Percentiles rank a stretch among this genome's conserved stretches.
phyloP scores from a whole-genome alignment of 768 basidiomycete species.

The Collybia mongolica region DNA sequence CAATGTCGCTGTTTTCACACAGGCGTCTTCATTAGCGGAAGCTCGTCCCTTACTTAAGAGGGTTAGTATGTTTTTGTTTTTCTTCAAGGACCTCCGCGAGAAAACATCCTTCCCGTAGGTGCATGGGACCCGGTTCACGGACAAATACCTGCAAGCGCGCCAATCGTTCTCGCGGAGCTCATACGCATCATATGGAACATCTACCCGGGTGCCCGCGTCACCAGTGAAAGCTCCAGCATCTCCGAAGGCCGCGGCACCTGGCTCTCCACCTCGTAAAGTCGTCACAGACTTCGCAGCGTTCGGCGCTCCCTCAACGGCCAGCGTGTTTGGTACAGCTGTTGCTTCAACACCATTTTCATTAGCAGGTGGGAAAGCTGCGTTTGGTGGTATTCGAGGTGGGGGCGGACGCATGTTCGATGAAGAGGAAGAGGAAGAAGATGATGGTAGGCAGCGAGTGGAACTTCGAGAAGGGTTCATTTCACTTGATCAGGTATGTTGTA shows the following conservation, averaged over 20 bases:
- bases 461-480: slow-evolving; percentile 84
- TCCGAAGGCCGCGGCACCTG: slow-evolving; percentile 33
- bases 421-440: slow-evolving; percentile 76
- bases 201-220: slow-evolving; percentile 42
- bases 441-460: slow-evolving; percentile 70
- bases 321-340: slow-evolving; percentile 84
- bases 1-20: slow-evolving; percentile 85
- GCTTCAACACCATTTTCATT: slow-evolving; percentile 78
- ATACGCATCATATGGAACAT: slow-evolving; percentile 51
- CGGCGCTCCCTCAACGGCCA: slow-evolving; percentile 68
- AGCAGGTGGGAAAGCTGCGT: slow-evolving; percentile 79
- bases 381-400: slow-evolving; percentile 68
- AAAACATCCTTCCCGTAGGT: slow-evolving; percentile 49
- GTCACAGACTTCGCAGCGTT: slow-evolving; percentile 89
- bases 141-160: slow-evolving; percentile 86
- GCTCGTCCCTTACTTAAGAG: slow-evolving; percentile 79
- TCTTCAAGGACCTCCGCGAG: slow-evolving; percentile 8
- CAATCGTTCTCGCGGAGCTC: slow-evolving; percentile 54
- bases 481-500: slow-evolving; percentile 76
- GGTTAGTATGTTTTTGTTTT: slow-evolving; percentile 41
- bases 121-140: slow-evolving; percentile 93
- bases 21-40: slow-evolving; percentile 65
- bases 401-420: slow-evolving; percentile 39
- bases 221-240: slow-evolving; percentile 41
- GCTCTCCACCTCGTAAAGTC: slow-evolving; percentile 84